A percentile compares a stretch with the other conserved stretches of the same genome.
These are phyloP conservation scores for Gentiana straminea DNA, from an alignment of 257 asterid genomes.

Conservation along the genomic window DNA sequence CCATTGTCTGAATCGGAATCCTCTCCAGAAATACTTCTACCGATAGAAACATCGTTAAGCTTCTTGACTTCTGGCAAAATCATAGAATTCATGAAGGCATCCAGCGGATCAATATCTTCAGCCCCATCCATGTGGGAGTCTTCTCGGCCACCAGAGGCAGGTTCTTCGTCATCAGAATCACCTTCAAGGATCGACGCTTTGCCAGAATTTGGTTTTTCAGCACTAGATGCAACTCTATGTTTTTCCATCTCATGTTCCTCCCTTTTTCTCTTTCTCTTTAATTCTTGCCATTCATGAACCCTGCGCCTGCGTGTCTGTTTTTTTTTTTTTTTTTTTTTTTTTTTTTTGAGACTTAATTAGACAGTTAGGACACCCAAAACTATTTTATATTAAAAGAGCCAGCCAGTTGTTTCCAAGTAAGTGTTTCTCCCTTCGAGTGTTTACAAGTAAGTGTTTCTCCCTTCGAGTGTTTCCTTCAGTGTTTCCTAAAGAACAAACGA, in stretches of 20 bases:
- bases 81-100: slow-evolving; percentile 73
- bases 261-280: slow-evolving; percentile 47
- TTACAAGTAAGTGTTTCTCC: no score
- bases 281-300: slow-evolving; percentile 90
- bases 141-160: slow-evolving; percentile 33
- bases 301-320: slow-evolving; percentile 73
- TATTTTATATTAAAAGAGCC: no score
- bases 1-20: slow-evolving; percentile 65
- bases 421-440: no score
- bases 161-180: slow-evolving; percentile 83
- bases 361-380: no score
- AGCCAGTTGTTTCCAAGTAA: no score
- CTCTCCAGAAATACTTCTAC: slow-evolving; percentile 75
- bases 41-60: slow-evolving; percentile 38
- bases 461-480: no score
- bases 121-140: slow-evolving; percentile 42
- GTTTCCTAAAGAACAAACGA: no score
- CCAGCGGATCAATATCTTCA: slow-evolving; percentile 69
- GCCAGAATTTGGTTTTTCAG: slow-evolving; percentile 47
- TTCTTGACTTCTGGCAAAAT: slow-evolving; percentile 81
- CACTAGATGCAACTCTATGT: slow-evolving; percentile 35
- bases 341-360: no score
- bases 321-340: no score
- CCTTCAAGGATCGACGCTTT: slow-evolving; percentile 79
- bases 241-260: slow-evolving; percentile 64